These are phyloP conservation scores for Pichia sp. DNA, from an alignment of 1,139 yeast genomes.

Conservation along the genomic window DNA sequence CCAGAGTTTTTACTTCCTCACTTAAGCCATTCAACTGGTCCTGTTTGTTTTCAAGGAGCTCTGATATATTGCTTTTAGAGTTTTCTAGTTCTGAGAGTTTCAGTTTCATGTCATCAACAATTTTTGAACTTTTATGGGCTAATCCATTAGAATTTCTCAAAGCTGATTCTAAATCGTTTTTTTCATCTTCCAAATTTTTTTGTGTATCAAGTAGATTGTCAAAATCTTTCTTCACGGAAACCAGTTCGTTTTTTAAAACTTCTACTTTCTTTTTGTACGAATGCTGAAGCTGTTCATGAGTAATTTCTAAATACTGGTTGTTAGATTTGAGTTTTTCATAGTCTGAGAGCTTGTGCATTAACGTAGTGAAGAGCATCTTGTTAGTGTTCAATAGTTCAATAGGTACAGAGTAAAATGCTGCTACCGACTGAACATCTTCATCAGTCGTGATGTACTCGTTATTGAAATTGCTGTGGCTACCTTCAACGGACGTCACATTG, in stretches of 20 bases:
- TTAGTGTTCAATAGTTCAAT: constrained; percentile 28
- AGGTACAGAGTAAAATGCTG: constrained; percentile 39
- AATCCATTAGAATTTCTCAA: background rate
- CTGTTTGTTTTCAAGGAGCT: constrained; percentile 42
- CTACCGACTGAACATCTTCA: constrained; percentile 26
- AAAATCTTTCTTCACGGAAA: constrained; percentile 12
- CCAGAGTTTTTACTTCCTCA: constrained; percentile 47
- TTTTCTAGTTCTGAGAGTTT: constrained; percentile 29
- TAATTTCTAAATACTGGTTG: constrained; percentile 47
- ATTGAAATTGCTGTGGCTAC: background rate
- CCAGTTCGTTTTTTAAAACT: constrained; percentile 33
- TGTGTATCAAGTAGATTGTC: constrained; percentile 29
- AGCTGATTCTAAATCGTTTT: constrained; percentile 28
- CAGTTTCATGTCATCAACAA: constrained; percentile 21
- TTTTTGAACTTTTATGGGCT: background rate
- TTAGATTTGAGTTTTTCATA: constrained; percentile 50
- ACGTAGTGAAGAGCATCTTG: constrained; percentile 32
- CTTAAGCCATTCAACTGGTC: constrained; percentile 48
- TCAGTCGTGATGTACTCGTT: constrained; percentile 8
- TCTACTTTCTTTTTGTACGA: constrained; percentile 35
- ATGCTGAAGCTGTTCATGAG: constrained; percentile 51
- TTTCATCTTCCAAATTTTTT: constrained; percentile 31
- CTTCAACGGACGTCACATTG: background rate
- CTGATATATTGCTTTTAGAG: constrained; percentile 40
- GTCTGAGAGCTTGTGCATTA: constrained; percentile 45